Conservation (phyloP, 305 asterid genomes). For the Stenogyne calaminthoides region DNA sequence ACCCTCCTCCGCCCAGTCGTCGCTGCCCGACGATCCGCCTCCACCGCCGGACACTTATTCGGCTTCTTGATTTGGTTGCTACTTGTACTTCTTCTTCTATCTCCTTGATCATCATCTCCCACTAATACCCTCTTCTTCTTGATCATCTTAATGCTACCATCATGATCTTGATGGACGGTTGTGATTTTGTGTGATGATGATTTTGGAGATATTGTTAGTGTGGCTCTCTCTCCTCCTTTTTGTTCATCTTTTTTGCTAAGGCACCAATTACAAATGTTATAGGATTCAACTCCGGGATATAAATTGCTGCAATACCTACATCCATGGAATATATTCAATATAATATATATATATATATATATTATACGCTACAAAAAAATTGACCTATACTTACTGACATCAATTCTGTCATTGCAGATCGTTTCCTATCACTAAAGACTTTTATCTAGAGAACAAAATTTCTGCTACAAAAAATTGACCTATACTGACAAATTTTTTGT, state of each 20-base stretch:
- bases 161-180: constrained; percentile 18
- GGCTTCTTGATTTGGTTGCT: constrained; percentile 41
- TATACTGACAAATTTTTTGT: too few species aligned
- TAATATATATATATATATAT: too few species aligned
- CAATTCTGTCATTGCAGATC: too few species aligned
- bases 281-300: constrained; percentile 57
- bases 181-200: constrained; percentile 40
- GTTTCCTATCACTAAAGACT: too few species aligned
- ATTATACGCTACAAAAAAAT: too few species aligned
- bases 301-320: constrained; percentile 73
- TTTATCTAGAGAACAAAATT: too few species aligned
- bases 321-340: neutral
- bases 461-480: too few species aligned
- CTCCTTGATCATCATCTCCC: constrained; percentile 14
- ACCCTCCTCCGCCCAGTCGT: constrained; percentile 42
- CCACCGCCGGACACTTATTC: constrained; percentile 19
- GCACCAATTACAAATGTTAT: constrained; percentile 71
- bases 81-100: constrained; percentile 15
- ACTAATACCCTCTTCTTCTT: constrained; percentile 33
- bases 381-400: too few species aligned
- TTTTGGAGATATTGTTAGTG: constrained; percentile 6
- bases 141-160: constrained; percentile 32
- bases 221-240: constrained; percentile 30
- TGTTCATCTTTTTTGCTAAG: constrained; percentile 38
- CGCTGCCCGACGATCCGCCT: constrained; percentile 33